Base-by-base conservation (phyloP, 2,329 filamentous ascomycete genomes). In the Penicillium expansum region DNA sequence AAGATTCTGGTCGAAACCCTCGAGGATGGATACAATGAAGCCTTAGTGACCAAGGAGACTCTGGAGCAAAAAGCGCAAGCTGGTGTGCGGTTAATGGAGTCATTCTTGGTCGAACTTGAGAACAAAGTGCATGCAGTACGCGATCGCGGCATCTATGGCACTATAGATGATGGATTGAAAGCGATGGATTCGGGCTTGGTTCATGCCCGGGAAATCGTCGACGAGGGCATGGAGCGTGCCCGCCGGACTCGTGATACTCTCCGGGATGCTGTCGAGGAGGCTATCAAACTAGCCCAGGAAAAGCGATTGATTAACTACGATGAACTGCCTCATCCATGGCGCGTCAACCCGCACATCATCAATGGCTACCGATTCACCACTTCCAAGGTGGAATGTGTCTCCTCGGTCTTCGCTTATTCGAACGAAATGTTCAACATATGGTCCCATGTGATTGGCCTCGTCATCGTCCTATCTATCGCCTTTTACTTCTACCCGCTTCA, bases 401-500 rank as follows among this genome's bases (percentile, higher is more conserved):
- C 85, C 50, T 96, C 92, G 22, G 86, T 91, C 60, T 92, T 96
- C 69, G 83, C 85, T 61, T 79, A 94, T 57, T 95, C 91, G 62
- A 99, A 99, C 76, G 94, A 99, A 77, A 84, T 89, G 39, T 88
- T 97, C 79, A 99, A 99, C 76, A 99, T 99, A 70, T 99, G 94
- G 94, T 93, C 92, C 2, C 94, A 99, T 72, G 85, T 89, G 13
- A 83, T 99, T 30, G 94, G 94, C 18, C 82, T 97, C n/a, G 70
- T 97, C 32, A 81, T 97, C 60, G 90, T 99, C 45, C 82, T 97
- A 37, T 81, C 91, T 13, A 83, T 97, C 42, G 94, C 94, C 55
- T 93, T 99, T 66, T 96, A 96, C 79, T 95, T 96, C 74, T 99
- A 99, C 74, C 94, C 94, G 0, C 86, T 86, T 48, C 92, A 90